Base-by-base conservation (phyloP, 106 monocot genomes). In the Dendrobium huoshanense region DNA sequence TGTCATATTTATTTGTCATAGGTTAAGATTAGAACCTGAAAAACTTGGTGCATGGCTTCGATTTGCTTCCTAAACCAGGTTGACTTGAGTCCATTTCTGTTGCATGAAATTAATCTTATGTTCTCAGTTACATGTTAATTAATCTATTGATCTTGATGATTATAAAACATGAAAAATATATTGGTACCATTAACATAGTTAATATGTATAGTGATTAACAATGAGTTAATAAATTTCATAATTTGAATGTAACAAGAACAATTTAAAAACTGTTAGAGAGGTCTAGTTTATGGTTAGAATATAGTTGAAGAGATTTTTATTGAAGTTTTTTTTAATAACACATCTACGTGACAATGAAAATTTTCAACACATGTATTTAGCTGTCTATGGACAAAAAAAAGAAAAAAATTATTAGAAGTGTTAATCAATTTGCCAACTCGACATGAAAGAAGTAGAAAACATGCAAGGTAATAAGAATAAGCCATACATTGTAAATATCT, bases 1-100 rank as follows among this genome's bases (percentile, higher is more conserved):
- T 76, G 81, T 64, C 70, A 82, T 80, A 83, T 87, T 87, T 78
- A 83, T 87, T 67, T 91, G 90, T 81, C 67, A 80, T 45, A 81
- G 85, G 91, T 88, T 92, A 88, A 83, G 79, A 83, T 83, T 83
- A 83, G 83, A 83, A 83, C 83, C 83, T 98, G 94, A 98, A 98
- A 98, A 98, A 98, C 85, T 98, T 98, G 86, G 90, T 98, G 94
- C 97, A 98, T 80, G 97, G 97, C 94, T 94, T 98, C 88, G 92
- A 94, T 98, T 98, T 98, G 97, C 97, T 94, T 98, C 97, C 97
- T 92, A 98, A 75, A 91, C 91, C 93, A 94, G 86, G 79, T 92
- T 90, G 93, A 76, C 49, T 41, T 15, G 88, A 91, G 78, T 89
- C 91, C 86, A 33, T 76, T 83, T 91, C 91, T 91, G 91, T 91